Evolutionary conservation across 176 grass and related monocot species (phyloP), one percentile per base, ranked within the genome.

Genomic region (Puccinellia tenuiflora): DNA sequence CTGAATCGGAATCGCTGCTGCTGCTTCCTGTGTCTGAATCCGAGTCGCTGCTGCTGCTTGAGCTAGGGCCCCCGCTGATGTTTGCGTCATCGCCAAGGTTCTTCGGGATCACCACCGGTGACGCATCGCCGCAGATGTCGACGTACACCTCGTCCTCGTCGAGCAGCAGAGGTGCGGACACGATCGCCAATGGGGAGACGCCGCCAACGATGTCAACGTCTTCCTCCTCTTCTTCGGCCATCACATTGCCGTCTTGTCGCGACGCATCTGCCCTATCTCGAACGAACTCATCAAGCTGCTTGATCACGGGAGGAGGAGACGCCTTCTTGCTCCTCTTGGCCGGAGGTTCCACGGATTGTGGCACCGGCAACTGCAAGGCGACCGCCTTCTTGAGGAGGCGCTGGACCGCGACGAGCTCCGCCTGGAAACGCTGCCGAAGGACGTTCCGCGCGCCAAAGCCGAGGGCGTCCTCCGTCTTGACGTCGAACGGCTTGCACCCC

Each of bases 31-130:
- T 8, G 15, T 68, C 45, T 1, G 60, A 50, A 5, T 50, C 30
- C 18, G 60, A 47, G 45, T 81, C 55, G 55, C 54, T n/a, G 62
- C 59, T 24, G 64, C 79, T 81, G 78, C 62, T 38, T 17, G 75
- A 59, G 35, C 22, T 60, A 5, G 75, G 34, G 30, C 34, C 29
- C 9, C 15, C 12, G 65, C 22, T 25, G 8, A 16, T 6, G 12
- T 4, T 38, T 33, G 2, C 38, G 11, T 21, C 45, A 14, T 26
- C 46, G 9, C 53, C 15, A 46, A 68, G 3, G 8, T 52, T 9
- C 7, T 21, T 25, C 11, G 3, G 31, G 5, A 54, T 69, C 21
- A 7, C 48, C 33, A 70, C 16, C 2, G 65, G 79, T 0, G 61
- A 80, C 2, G 35, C 29, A 6, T n/a, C 45, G 20, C 65, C 34